Evolutionary conservation across 176 grass and related monocot genomes (phyloP), one percentile per base, ranked within the genome.

Genomic region (Musa schizocarpa): DNA sequence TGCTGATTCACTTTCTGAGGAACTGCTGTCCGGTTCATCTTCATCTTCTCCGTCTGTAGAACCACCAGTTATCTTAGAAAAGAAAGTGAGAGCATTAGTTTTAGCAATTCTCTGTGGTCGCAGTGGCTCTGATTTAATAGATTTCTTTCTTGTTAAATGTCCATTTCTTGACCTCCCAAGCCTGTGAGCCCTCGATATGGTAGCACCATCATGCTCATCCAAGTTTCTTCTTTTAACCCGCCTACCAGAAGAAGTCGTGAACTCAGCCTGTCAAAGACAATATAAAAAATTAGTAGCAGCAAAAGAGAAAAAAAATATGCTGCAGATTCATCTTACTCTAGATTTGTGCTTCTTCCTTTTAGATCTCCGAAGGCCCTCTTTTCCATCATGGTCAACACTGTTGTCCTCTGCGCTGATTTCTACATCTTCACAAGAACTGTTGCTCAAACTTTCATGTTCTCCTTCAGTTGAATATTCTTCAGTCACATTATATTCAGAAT

Each of bases 401-500:
- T 82, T 79, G 81, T 79, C 58, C 19, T 98, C 90, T 50, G 51
- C 82, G 87, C 69, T 84, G 56, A 74, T 90, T 72, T 85, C 89
- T 71, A 90, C 90, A 75, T 84, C 78, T 77, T 80, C 90, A 26
- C 75, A 85, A 17, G 83, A 90, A 80, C 77, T 77, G 54, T 79
- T 79, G 73, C 84, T 91, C 43, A 93, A 50, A 79, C 79, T 87
- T 61, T 84, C 94, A 66, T 85, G 88, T 34, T 92, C 94, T 66
- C 84, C 94, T 74, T 83, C 90, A 53, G 77, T 93, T 71, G 81
- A 84, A 80, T 80, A 80, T 69, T 98, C 94, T 83, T 98, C 90
- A 75, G 89, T 85, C 50, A 92, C 82, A 13, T 98, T 87, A 83
- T 93, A 98, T 84, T 98, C 94, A 49, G 94, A 98, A 88, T 98